phyloP scores from a whole-genome alignment of 345 rosid genomes.

The Nephelium lappaceum region DNA sequence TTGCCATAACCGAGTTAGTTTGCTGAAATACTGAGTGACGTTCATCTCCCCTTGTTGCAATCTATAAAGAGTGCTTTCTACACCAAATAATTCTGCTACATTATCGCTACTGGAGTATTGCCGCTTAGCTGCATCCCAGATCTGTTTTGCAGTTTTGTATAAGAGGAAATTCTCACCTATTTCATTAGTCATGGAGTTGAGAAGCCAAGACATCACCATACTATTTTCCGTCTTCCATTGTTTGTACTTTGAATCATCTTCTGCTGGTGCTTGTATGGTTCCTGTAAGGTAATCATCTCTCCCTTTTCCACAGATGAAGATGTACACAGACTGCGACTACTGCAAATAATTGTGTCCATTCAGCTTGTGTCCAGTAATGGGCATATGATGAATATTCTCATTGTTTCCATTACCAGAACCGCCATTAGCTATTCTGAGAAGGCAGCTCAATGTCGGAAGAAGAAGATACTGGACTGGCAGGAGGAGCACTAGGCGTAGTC shows the following conservation, averaged over 20 bases:
- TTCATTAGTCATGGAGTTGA: conserved; percentile 4
- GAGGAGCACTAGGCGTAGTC: too few species aligned
- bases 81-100: neutral
- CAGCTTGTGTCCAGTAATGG: neutral
- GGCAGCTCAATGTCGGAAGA: too few species aligned
- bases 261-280: neutral
- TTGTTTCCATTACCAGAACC: too few species aligned
- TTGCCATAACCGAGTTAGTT: too few species aligned
- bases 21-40: neutral
- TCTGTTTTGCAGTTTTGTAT: neutral
- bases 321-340: neutral
- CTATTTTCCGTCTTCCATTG: neutral
- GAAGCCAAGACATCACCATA: neutral
- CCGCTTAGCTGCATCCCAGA: neutral
- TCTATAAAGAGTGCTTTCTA: too few species aligned
- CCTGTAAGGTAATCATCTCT: neutral
- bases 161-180: neutral
- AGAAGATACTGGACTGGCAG: too few species aligned
- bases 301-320: neutral
- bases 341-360: neutral
- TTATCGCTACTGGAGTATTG: neutral
- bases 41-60: neutral
- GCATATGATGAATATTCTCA: too few species aligned
- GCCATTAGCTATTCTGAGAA: too few species aligned
- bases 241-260: neutral